phyloP scores from a whole-genome alignment of 2,329 filamentous ascomycete genomes.

The Fusarium lateritium region DNA sequence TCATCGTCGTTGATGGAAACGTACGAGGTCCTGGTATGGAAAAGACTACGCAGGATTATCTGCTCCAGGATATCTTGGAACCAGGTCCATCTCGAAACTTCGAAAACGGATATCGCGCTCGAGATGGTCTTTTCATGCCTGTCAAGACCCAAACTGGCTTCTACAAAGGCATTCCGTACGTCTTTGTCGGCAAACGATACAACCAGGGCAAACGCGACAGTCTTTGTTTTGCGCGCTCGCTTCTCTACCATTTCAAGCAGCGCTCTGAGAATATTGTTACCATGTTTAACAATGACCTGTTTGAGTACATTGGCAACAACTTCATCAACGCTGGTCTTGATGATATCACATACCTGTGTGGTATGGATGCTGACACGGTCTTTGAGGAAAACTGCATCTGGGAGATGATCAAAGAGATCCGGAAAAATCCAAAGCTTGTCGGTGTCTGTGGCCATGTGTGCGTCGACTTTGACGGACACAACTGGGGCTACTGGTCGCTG shows the following conservation, averaged over 20 bases:
- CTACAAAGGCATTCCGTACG: slow-evolving; percentile 62
- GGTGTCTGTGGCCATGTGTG: slow-evolving; percentile 65
- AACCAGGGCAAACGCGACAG: slow-evolving; percentile 67
- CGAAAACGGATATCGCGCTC: slow-evolving; percentile 61
- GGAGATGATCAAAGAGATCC: slow-evolving; percentile 61
- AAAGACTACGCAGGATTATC: slow-evolving; percentile 64
- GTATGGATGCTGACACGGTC: slow-evolving; percentile 65
- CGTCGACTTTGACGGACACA: slow-evolving; percentile 60
- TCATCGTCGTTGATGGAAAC: slow-evolving; percentile 65
- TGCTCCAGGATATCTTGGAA: slow-evolving; percentile 63
- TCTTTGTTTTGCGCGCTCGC: slow-evolving; percentile 64
- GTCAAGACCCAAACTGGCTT: slow-evolving; percentile 60
- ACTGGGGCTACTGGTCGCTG: slow-evolving; percentile 62
- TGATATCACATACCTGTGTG: slow-evolving; percentile 60
- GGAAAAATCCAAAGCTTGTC: slow-evolving; percentile 59
- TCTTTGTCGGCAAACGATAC: slow-evolving; percentile 64
- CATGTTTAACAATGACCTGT: slow-evolving; percentile 63
- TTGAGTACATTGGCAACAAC: slow-evolving; percentile 57
- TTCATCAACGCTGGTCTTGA: slow-evolving; percentile 57
- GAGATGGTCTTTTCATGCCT: slow-evolving; percentile 63
- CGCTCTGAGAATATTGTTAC: slow-evolving; percentile 59
- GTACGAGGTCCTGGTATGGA: slow-evolving; percentile 62
- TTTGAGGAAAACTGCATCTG: slow-evolving; percentile 62
- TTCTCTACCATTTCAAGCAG: slow-evolving; percentile 64
- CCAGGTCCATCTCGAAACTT: slow-evolving; percentile 54